Conservation (phyloP, 331 rosid species). For the Telfairia occidentalis region DNA sequence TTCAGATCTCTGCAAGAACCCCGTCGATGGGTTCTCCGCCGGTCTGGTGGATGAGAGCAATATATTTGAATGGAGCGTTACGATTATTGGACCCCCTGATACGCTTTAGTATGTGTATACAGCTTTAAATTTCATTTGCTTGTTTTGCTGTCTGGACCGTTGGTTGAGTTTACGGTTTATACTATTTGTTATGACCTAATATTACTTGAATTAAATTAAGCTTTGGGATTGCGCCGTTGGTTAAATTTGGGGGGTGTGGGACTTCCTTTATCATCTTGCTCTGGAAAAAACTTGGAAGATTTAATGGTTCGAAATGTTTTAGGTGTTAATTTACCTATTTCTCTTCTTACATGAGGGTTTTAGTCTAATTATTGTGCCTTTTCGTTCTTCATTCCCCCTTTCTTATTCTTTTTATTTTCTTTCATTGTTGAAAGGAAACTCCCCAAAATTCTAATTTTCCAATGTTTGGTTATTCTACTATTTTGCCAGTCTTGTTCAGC, state of each 20-base stretch:
- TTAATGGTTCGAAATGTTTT: background rate
- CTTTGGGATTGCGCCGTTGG: background rate
- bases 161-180: background rate
- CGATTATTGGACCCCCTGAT: constrained; percentile 97
- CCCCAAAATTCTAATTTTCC: background rate
- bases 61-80: constrained; percentile 97
- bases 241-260: background rate
- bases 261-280: background rate
- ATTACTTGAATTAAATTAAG: background rate
- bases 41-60: constrained; percentile 84
- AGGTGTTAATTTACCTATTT: background rate
- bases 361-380: background rate
- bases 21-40: constrained; percentile 94
- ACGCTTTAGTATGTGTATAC: constrained; percentile 66
- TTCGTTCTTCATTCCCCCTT: background rate
- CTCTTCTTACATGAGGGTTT: background rate
- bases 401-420: background rate
- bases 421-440: background rate
- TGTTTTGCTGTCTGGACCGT: background rate
- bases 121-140: constrained; percentile 5
- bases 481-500: background rate
- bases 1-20: constrained; percentile 92
- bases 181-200: background rate
- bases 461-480: background rate
- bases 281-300: background rate